phyloP scores from a whole-genome alignment of 139 green algal species.

The Desmodesmus armatus region DNA sequence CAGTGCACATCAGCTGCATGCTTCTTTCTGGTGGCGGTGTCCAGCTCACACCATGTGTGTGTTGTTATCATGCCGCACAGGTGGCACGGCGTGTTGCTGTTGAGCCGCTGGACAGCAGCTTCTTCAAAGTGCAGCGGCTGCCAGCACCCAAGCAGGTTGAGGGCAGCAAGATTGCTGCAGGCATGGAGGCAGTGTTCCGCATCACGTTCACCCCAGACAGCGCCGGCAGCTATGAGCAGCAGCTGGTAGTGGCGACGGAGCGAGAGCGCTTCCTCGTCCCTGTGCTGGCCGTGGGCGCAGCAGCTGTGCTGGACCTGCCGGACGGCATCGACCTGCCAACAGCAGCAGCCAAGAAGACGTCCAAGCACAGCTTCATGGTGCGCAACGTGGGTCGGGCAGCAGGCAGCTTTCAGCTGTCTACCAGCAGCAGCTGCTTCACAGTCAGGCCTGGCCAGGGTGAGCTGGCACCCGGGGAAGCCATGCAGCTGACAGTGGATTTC shows the following conservation, averaged over 20 bases:
- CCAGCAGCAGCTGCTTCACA: slow-evolving; percentile 58
- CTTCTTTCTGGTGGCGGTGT: not conserved
- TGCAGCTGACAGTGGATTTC: slow-evolving; percentile 73
- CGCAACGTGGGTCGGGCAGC: slow-evolving; percentile 75
- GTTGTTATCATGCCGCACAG: slow-evolving; percentile 7
- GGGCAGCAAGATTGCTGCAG: slow-evolving; percentile 76
- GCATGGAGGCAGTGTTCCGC: slow-evolving; percentile 81
- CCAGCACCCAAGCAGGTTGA: slow-evolving; percentile 42
- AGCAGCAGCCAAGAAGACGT: slow-evolving; percentile 52
- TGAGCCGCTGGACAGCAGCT: slow-evolving; percentile 58
- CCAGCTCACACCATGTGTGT: not conserved
- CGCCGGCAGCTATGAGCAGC: slow-evolving; percentile 63
- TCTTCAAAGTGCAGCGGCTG: slow-evolving; percentile 64
- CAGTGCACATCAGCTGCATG: not conserved
- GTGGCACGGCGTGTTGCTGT: slow-evolving; percentile 75
- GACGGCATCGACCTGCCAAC: slow-evolving; percentile 69
- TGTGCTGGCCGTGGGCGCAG: slow-evolving; percentile 57
- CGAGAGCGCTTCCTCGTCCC: slow-evolving; percentile 87
- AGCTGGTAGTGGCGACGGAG: slow-evolving; percentile 84
- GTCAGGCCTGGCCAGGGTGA: slow-evolving; percentile 63
- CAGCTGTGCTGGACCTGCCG: slow-evolving; percentile 78
- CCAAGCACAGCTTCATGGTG: slow-evolving; percentile 68
- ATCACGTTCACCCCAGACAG: slow-evolving; percentile 69
- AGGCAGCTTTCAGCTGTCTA: slow-evolving; percentile 67
- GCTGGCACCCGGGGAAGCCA: slow-evolving; percentile 71